Evolutionary conservation across 805 yeast genomes (phyloP).

Genomic region (Hanseniaspora occidentalis): DNA sequence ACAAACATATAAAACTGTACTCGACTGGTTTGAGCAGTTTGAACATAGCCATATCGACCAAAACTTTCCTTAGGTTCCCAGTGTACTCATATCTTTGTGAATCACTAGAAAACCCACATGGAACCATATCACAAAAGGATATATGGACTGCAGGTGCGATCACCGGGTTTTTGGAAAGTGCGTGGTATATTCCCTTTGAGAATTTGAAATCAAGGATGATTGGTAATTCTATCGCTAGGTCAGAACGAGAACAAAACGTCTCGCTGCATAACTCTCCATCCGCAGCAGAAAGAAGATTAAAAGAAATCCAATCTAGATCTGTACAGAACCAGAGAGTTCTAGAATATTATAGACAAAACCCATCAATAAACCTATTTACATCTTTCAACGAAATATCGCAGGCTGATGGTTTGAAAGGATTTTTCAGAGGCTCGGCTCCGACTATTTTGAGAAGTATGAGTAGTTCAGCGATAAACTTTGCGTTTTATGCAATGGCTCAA

Average conservation of each 20-base stretch:
- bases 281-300: slow-evolving; percentile 1
- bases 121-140: not conserved
- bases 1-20: slow-evolving; percentile 1
- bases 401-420: slow-evolving; percentile 6
- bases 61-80: slow-evolving; percentile 4
- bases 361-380: slow-evolving; percentile 5
- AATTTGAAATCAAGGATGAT: slow-evolving; percentile 7
- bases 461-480: slow-evolving; percentile 5
- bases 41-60: slow-evolving; percentile 4
- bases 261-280: slow-evolving; percentile 2
- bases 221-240: slow-evolving; percentile 4
- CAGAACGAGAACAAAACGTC: slow-evolving; percentile 3
- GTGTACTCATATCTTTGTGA: slow-evolving; percentile 4
- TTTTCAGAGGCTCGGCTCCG: slow-evolving; percentile 7
- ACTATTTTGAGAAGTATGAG: slow-evolving; percentile 3
- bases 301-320: slow-evolving; percentile 1
- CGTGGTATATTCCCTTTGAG: slow-evolving; percentile 7
- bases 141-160: slow-evolving; percentile 4
- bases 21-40: slow-evolving; percentile 5
- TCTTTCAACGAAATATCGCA: slow-evolving; percentile 6
- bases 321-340: not conserved
- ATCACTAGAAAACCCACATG: not conserved
- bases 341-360: slow-evolving; percentile 3
- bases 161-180: slow-evolving; percentile 6
- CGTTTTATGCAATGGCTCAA: slow-evolving; percentile 4